These are phyloP conservation scores for Cucurbita pepo DNA, from an alignment of 306 rosid genomes.

Conservation along the genomic window DNA sequence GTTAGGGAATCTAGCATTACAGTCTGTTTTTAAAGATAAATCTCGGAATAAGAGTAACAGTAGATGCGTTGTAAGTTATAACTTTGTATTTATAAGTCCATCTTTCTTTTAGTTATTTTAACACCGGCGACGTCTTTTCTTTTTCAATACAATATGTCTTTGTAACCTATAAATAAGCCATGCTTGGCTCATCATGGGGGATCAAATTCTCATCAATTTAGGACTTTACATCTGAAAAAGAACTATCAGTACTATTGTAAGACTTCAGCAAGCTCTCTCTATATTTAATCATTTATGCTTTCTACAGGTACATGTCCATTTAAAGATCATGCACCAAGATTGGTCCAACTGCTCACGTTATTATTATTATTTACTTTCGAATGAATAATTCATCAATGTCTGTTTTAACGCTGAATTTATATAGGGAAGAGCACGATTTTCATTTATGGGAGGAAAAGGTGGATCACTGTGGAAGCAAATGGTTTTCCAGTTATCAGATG, in stretches of 20 bases:
- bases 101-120: neutral
- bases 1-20: neutral
- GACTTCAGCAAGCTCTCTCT: neutral
- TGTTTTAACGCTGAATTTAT: constrained; percentile 6
- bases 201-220: too few relatives aligned
- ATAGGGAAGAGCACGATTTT: constrained; percentile 86
- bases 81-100: neutral
- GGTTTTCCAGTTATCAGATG: constrained; percentile 54
- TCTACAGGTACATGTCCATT: neutral
- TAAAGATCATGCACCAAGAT: neutral
- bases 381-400: neutral
- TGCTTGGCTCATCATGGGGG: too few relatives aligned
- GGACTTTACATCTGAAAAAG: neutral
- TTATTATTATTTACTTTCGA: neutral
- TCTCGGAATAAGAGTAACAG: neutral
- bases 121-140: neutral
- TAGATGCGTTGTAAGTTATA: neutral
- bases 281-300: neutral
- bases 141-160: neutral
- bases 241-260: neutral
- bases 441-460: constrained; percentile 94
- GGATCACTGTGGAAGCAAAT: constrained; percentile 89
- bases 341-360: neutral
- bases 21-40: neutral
- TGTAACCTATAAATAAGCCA: too few relatives aligned